phyloP scores from a whole-genome alignment of 1,284 basidiomycete genomes.

The Ustilago shanxiensis region DNA sequence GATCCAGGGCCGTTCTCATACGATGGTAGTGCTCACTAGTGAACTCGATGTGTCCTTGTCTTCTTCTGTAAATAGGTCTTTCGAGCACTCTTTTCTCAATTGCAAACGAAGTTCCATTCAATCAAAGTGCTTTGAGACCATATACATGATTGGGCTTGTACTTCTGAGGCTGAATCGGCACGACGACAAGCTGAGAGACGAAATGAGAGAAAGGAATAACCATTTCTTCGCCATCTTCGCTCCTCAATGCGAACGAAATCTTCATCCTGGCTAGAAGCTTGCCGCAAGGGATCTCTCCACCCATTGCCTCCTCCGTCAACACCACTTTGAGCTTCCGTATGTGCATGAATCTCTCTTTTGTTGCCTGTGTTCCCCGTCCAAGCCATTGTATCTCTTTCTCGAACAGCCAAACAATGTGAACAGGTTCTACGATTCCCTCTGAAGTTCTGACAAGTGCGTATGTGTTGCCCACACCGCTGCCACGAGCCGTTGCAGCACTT shows the following conservation, averaged over 20 bases:
- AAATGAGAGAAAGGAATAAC: not conserved
- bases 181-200: not conserved
- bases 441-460: not conserved
- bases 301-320: not conserved
- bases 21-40: not conserved
- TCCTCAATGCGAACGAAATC: not conserved
- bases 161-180: not conserved
- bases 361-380: not conserved
- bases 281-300: not conserved
- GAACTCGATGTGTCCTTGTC: not conserved
- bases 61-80: not conserved
- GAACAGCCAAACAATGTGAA: constrained; percentile 5
- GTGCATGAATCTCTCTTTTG: not conserved
- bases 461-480: not conserved
- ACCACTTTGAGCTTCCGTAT: not conserved
- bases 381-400: constrained; percentile 5
- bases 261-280: not conserved
- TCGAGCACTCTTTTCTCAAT: not conserved
- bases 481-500: not conserved
- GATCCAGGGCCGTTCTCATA: not conserved
- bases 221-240: not conserved
- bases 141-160: not conserved
- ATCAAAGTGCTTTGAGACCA: constrained; percentile 2
- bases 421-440: not conserved
- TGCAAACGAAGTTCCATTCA: not conserved